phyloP scores from a whole-genome alignment of 169 alveolate genomes.

The Theileria equi region DNA sequence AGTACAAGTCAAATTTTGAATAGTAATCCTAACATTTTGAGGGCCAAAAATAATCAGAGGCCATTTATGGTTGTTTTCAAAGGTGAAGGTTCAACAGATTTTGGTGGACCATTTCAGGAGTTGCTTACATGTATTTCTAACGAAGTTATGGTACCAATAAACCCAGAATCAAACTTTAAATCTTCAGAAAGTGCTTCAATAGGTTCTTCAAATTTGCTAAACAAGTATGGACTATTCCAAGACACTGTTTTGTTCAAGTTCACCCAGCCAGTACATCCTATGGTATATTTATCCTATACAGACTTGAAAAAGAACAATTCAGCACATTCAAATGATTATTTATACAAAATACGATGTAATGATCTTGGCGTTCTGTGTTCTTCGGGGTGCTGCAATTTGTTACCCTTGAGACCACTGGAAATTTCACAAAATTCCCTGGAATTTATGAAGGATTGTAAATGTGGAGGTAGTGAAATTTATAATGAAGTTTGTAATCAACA shows the following conservation, averaged over 20 bases:
- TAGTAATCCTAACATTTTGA: conserved; percentile 62
- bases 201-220: conserved; percentile 82
- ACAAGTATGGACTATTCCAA: conserved; percentile 84
- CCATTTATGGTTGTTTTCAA: conserved; percentile 88
- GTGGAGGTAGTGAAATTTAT: conserved; percentile 50
- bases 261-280: conserved; percentile 19
- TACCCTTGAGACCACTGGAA: conserved; percentile 8
- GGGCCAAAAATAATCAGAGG: conserved; percentile 60
- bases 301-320: not conserved
- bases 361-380: conserved; percentile 48
- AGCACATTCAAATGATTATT: not conserved
- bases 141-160: conserved; percentile 83
- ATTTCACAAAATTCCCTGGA: conserved; percentile 15
- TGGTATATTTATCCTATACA: conserved; percentile 3
- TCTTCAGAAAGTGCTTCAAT: conserved; percentile 22
- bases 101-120: conserved; percentile 92
- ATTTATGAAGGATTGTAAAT: conserved; percentile 13
- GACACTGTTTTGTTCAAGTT: conserved; percentile 81
- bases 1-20: conserved; percentile 40
- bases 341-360: conserved; percentile 28
- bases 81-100: conserved; percentile 91
- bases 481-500: conserved; percentile 22
- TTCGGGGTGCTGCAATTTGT: conserved; percentile 48
- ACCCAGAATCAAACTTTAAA: conserved; percentile 34
- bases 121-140: conserved; percentile 81